Percentiles rank a stretch among this genome's conserved stretches.
These are phyloP conservation scores for Akebia trifoliata DNA, from an alignment of 164 flowering plant genomes.

Conservation along the genomic window DNA sequence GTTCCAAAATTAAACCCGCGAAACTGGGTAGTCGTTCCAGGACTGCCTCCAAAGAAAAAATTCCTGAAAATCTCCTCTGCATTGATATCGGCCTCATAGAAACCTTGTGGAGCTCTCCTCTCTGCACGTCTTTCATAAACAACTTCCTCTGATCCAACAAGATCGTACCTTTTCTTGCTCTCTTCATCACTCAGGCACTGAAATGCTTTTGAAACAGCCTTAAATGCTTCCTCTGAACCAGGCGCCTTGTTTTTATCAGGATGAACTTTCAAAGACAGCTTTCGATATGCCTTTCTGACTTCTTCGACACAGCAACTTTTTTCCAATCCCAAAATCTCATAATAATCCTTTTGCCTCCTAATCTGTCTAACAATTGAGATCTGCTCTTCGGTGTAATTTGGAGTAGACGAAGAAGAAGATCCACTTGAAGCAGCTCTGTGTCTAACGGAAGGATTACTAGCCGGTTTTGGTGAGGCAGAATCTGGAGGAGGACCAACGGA, in stretches of 20 bases:
- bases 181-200: constrained; percentile 81
- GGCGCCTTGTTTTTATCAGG: constrained; percentile 93
- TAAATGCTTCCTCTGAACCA: constrained; percentile 93
- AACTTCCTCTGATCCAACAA: constrained; percentile 53
- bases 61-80: constrained; percentile 90
- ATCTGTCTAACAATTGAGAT: constrained; percentile 60
- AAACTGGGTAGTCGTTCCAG: constrained; percentile 56
- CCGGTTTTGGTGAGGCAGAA: constrained; percentile 1
- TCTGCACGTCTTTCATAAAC: constrained; percentile 39
- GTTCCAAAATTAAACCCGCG: constrained; percentile 55
- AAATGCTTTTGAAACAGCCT: constrained; percentile 85
- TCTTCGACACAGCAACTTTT: constrained; percentile 68
- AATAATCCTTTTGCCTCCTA: constrained; percentile 72
- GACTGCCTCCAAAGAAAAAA: constrained; percentile 76
- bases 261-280: constrained; percentile 82
- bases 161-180: constrained; percentile 58
- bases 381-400: constrained; percentile 69
- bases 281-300: constrained; percentile 76
- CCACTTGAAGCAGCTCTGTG: constrained; percentile 34
- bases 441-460: constrained; percentile 10
- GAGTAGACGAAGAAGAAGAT: constrained; percentile 23
- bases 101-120: constrained; percentile 36
- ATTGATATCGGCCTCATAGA: constrained; percentile 68
- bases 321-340: constrained; percentile 76
- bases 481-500: constrained; percentile 12